A percentile compares a stretch with the other conserved stretches of the same genome.
Evolutionary conservation across 1,284 basidiomycete genomes (phyloP).

Genomic region (Neotropicomus parvogracilis): DNA sequence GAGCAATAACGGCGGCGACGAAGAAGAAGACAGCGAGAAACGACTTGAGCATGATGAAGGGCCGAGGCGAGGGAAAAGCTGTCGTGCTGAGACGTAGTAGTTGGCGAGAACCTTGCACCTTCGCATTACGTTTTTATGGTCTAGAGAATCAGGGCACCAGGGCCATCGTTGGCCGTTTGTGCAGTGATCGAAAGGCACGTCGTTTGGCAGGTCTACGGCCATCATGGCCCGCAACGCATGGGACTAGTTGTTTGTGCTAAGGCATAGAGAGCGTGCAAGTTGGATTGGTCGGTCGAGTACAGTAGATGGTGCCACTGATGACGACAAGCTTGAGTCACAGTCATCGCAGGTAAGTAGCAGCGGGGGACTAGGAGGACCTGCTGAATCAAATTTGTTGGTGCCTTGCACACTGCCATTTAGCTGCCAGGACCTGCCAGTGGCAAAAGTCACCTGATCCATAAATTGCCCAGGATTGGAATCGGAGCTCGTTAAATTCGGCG

Average conservation of each 20-base stretch:
- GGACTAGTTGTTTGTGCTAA: not conserved
- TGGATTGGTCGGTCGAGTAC: too few species aligned
- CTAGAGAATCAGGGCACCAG: not conserved
- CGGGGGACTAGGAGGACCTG: too few species aligned
- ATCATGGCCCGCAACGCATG: constrained; percentile 3
- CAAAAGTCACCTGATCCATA: too few species aligned
- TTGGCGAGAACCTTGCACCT: not conserved
- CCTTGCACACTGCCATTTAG: too few species aligned
- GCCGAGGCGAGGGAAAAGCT: not conserved
- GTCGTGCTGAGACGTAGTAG: not conserved
- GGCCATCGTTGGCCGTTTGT: constrained; percentile 9
- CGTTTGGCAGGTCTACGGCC: not conserved
- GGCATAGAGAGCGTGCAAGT: not conserved
- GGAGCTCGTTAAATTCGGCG: too few species aligned
- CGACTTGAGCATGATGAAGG: constrained; percentile 12
- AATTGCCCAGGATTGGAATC: too few species aligned
- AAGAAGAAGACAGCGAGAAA: constrained; percentile 14
- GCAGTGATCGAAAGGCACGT: not conserved
- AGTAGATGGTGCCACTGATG: too few species aligned
- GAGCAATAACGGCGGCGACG: constrained; percentile 19
- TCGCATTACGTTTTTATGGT: constrained; percentile 12
- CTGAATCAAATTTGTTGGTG: too few species aligned
- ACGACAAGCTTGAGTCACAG: too few species aligned
- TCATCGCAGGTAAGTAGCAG: too few species aligned
- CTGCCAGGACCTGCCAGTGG: too few species aligned